Conservation (phyloP, 768 basidiomycete species). For the Lactarius akahatsu region DNA sequence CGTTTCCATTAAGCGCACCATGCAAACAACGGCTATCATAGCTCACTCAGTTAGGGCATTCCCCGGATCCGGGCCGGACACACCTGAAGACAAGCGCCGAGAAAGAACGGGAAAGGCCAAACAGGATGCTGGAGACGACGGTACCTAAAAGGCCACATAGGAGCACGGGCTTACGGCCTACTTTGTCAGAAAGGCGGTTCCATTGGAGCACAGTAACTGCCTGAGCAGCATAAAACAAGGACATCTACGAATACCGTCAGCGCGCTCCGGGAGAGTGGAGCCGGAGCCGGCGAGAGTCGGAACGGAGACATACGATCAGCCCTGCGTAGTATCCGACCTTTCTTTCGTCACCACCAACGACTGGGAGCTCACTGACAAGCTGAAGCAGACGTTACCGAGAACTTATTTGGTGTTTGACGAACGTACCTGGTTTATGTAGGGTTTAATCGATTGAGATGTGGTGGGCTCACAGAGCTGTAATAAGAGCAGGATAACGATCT, state of each 20-base stretch:
- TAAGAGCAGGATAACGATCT: conserved; percentile 2
- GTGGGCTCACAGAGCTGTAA: too few relatives aligned
- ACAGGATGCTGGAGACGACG: conserved; percentile 36
- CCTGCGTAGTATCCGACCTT: conserved; percentile 52
- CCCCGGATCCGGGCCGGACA: not conserved
- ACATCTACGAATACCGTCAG: conserved; percentile 37
- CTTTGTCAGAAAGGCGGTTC: conserved; percentile 47
- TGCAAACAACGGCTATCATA: conserved; percentile 35
- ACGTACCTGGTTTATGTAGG: too few relatives aligned
- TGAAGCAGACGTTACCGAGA: conserved; percentile 23
- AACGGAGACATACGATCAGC: conserved; percentile 41
- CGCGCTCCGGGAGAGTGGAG: not conserved
- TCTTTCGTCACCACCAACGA: conserved; percentile 45
- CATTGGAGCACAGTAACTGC: conserved; percentile 48
- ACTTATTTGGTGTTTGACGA: too few relatives aligned
- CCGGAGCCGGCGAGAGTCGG: too few relatives aligned
- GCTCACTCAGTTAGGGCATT: conserved; percentile 56
- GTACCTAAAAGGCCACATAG: conserved; percentile 40
- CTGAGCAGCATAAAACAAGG: conserved; percentile 48
- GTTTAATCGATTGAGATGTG: too few relatives aligned
- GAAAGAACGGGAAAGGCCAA: conserved; percentile 41
- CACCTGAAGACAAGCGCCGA: conserved; percentile 35
- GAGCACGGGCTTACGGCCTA: conserved; percentile 52
- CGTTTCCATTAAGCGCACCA: conserved; percentile 12
- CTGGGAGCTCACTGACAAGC: conserved; percentile 44